phyloP scores from a whole-genome alignment of 1,284 basidiomycete genomes.

The Pisolithus thermaeus region DNA sequence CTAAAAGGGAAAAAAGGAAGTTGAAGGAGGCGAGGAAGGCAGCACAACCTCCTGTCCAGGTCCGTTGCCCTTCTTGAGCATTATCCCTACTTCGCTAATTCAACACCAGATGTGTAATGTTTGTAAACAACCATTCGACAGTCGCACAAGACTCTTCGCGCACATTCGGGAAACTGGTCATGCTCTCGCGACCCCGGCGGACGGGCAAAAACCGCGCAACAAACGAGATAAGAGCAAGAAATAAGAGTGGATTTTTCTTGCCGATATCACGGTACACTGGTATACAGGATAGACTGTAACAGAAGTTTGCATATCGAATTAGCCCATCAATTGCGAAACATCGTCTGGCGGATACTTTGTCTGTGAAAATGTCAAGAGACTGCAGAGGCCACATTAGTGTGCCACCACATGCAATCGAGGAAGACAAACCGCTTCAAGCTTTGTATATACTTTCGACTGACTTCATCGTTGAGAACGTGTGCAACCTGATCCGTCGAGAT shows the following conservation, averaged over 20 bases:
- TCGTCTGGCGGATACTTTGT: conserved; percentile 91
- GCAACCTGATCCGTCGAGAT: conserved; percentile 96
- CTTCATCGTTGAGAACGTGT: conserved; percentile 98
- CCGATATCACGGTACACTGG: conserved; percentile 7
- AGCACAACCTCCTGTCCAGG: conserved; percentile 14
- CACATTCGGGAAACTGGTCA: conserved; percentile 76
- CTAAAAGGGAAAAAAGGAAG: conserved; percentile 79
- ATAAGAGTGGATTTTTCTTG: conserved; percentile 14
- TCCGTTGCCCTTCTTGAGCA: conserved; percentile 6
- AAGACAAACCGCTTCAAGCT: conserved; percentile 81
- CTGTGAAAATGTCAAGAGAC: conserved; percentile 90
- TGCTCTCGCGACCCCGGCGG: conserved; percentile 44
- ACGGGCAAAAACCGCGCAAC: conserved; percentile 19
- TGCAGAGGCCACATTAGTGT: conserved; percentile 26
- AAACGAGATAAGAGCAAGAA: conserved; percentile 38
- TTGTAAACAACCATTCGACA: conserved; percentile 61
- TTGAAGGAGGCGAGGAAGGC: conserved; percentile 74
- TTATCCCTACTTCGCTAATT: conserved; percentile 6
- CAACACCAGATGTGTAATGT: conserved; percentile 58
- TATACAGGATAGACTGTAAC: not conserved
- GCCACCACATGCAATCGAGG: not conserved
- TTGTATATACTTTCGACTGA: conserved; percentile 98
- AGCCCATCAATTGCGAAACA: conserved; percentile 89
- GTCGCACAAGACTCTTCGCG: conserved; percentile 73
- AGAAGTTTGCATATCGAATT: conserved; percentile 8